These are phyloP conservation scores for Pseudozyma sp. DNA, from an alignment of 1,284 basidiomycete genomes.

Conservation along the genomic window DNA sequence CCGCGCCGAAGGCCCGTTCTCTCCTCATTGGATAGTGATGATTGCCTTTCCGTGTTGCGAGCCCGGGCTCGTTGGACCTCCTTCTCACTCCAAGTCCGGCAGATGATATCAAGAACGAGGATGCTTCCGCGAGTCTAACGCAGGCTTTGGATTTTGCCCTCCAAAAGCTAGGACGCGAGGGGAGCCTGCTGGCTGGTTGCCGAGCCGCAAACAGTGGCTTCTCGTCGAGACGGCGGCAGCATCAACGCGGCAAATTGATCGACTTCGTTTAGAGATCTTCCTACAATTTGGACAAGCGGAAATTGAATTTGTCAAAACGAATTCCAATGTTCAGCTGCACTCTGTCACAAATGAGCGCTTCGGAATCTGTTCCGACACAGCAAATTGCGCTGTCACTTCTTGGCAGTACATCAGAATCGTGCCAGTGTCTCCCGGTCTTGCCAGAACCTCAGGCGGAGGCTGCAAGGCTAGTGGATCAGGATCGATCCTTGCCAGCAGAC, in stretches of 20 bases:
- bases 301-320: background rate
- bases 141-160: too few species aligned
- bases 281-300: slow-evolving; percentile 18
- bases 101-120: background rate
- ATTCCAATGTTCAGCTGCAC: background rate
- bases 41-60: too few species aligned
- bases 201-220: too few species aligned
- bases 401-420: slow-evolving; percentile 2
- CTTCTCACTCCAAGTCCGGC: background rate
- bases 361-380: slow-evolving; percentile 1
- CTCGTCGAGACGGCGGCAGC: too few species aligned
- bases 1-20: background rate
- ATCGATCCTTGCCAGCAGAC: too few species aligned
- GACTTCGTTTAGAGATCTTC: background rate
- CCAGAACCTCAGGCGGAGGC: too few species aligned
- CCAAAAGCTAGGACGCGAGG: too few species aligned
- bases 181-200: too few species aligned
- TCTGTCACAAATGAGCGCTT: background rate
- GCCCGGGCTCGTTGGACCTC: background rate
- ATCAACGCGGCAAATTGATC: slow-evolving; percentile 16
- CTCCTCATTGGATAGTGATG: background rate
- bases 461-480: too few species aligned
- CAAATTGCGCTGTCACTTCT: background rate
- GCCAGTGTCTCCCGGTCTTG: slow-evolving; percentile 2
- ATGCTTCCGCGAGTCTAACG: too few species aligned